Conservation (phyloP, 305 asterid genomes). For the Solanum hybrid region DNA sequence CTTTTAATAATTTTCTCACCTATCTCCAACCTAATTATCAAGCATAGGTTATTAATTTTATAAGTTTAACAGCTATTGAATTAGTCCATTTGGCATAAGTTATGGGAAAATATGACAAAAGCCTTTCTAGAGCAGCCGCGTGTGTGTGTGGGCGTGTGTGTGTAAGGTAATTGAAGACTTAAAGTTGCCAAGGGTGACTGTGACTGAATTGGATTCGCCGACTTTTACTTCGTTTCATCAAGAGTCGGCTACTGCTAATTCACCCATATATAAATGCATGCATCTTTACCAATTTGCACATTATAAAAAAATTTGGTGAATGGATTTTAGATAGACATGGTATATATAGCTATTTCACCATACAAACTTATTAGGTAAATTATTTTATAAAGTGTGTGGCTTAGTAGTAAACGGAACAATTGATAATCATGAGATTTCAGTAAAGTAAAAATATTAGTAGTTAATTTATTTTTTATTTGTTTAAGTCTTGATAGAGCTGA, state of each 20-base stretch:
- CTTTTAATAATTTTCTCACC: background rate
- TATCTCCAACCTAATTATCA: background rate
- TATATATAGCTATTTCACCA: background rate
- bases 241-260: background rate
- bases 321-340: background rate
- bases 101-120: background rate
- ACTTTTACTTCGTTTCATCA: background rate
- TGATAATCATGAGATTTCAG: background rate
- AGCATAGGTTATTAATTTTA: background rate
- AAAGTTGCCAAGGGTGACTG: background rate
- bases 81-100: background rate
- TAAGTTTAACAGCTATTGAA: background rate
- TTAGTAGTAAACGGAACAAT: background rate
- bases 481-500: accelerated
- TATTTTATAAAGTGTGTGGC: background rate
- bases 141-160: background rate
- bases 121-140: background rate
- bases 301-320: background rate
- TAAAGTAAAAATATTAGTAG: background rate
- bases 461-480: background rate
- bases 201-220: background rate
- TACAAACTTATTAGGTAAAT: background rate
- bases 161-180: background rate
- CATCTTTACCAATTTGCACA: background rate
- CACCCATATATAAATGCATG: background rate